A percentile compares a stretch with the other conserved stretches of the same genome.
Evolutionary conservation across 1,284 basidiomycete genomes (phyloP).

Genomic region (Polyporus tsugae): DNA sequence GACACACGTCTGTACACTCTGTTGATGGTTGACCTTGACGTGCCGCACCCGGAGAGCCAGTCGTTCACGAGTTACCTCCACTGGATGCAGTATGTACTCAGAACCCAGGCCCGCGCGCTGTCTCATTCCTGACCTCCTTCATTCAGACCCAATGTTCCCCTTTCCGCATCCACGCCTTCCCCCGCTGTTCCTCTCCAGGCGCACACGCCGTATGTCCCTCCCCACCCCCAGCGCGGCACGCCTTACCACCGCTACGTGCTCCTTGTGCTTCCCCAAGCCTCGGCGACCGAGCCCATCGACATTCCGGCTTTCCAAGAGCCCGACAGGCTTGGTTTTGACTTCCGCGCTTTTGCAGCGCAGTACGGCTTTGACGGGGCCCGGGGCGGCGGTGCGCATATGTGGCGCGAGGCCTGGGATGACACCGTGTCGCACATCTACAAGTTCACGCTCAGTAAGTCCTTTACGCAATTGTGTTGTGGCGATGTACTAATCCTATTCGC

Average conservation of each 20-base stretch:
- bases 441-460: constrained; percentile 71
- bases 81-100: constrained; percentile 77
- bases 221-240: constrained; percentile 87
- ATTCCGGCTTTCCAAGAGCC: constrained; percentile 47
- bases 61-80: constrained; percentile 83
- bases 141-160: constrained; percentile 79
- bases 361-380: constrained; percentile 60
- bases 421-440: constrained; percentile 73
- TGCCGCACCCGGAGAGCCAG: constrained; percentile 74
- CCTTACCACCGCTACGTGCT: constrained; percentile 88
- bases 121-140: neutral
- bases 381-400: constrained; percentile 86
- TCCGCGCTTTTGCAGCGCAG: constrained; percentile 65
- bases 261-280: constrained; percentile 77
- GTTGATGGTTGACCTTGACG: constrained; percentile 89
- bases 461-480: constrained; percentile 13
- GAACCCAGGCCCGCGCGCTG: neutral
- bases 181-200: constrained; percentile 51
- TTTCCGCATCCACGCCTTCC: constrained; percentile 65
- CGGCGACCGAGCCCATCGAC: constrained; percentile 46
- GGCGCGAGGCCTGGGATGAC: constrained; percentile 80
- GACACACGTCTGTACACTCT: constrained; percentile 90
- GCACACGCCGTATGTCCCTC: constrained; percentile 82
- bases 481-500: constrained; percentile 12
- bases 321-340: constrained; percentile 67